Evolutionary conservation across 2,329 filamentous ascomycete genomes (phyloP), one percentile per base, ranked within the genome.

Genomic region (Didymella arachidicola): DNA sequence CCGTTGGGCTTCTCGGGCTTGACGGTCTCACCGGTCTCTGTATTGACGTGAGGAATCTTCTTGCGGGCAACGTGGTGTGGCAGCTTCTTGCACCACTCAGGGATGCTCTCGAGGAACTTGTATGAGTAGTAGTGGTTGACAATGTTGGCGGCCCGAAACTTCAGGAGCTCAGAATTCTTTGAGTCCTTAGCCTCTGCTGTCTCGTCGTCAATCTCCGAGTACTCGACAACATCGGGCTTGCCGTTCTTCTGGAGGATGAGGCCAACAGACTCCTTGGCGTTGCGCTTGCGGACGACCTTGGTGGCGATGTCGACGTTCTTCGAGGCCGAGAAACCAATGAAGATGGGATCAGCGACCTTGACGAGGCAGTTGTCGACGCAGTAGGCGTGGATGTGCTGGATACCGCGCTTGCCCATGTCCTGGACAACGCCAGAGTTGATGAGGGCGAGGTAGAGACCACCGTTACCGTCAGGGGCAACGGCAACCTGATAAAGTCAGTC

Each of bases 51-150:
- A 11, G 94, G 93, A 63, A 99, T 99, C 90, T 99, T 99, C 90
- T 99, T 99, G 78, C 90, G 88, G 43, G 95, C 95, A 63, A 99
- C 89, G 83, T 99, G 95, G 79, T 98, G 95, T 16, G 94, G 94
- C 51, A 99, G 86, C 78, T 89, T 87, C 80, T 93, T 85, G 18
- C 87, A 88, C 91, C 92, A 97, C 69, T 87, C 81, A 57, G 95
- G 93, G 69, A 97, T 97, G 64, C 87, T 89, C 78, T 97, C 90
- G 47, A 99, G 86, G 85, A 97, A 98, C 67, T 86, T 82, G 83
- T 93, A 94, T 45, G 92, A 96, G 83, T 99, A 99, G 86, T 98
- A 99, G 85, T 99, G 95, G 84, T 99, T 99, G 81, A 99, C 95
- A 70, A 99, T 99, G 83, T 99, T 99, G 73, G 94, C 95, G 57